phyloP scores from a whole-genome alignment of 495 filamentous ascomycete genomes.

The Penicillium argentinense region DNA sequence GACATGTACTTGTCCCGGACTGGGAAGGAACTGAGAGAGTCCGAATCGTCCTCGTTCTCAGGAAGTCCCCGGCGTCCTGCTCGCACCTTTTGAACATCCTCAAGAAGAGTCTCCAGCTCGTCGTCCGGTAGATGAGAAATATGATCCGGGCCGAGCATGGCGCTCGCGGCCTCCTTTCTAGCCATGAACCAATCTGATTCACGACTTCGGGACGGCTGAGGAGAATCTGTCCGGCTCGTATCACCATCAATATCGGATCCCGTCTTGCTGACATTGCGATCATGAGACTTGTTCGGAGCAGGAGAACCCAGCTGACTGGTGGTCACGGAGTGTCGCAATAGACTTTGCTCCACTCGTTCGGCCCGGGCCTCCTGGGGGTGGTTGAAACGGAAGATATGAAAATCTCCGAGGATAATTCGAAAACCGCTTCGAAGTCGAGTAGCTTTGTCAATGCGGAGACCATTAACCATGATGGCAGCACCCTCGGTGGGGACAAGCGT shows the following conservation, averaged over 20 bases:
- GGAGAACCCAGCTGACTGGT: slow-evolving; percentile 76
- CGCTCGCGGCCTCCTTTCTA: slow-evolving; percentile 84
- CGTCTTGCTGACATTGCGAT: slow-evolving; percentile 72
- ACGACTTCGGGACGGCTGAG: slow-evolving; percentile 66
- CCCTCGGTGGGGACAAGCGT: slow-evolving; percentile 85
- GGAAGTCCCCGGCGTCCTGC: slow-evolving; percentile 72
- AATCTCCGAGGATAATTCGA: slow-evolving; percentile 94
- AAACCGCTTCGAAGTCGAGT: slow-evolving; percentile 86
- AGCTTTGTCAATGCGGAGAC: slow-evolving; percentile 77
- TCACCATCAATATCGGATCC: slow-evolving; percentile 68
- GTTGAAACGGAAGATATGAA: slow-evolving; percentile 99
- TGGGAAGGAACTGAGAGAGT: slow-evolving; percentile 85
- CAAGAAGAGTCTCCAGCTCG: slow-evolving; percentile 90
- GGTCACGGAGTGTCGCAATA: slow-evolving; percentile 85
- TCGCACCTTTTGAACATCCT: slow-evolving; percentile 87
- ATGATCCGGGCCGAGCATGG: slow-evolving; percentile 88
- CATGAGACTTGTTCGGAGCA: slow-evolving; percentile 69
- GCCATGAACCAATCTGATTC: slow-evolving; percentile 98
- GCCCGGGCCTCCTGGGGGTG: slow-evolving; percentile 94
- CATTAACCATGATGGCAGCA: slow-evolving; percentile 97
- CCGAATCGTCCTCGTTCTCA: slow-evolving; percentile 83
- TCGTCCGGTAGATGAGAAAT: slow-evolving; percentile 88
- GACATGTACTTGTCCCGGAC: slow-evolving; percentile 95
- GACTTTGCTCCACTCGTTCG: slow-evolving; percentile 85
- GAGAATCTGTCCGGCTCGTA: slow-evolving; percentile 75